Evolutionary conservation across 2,329 filamentous ascomycete genomes (phyloP), one percentile per base, ranked within the genome.

Genomic region (Albophoma yamanashiensis): DNA sequence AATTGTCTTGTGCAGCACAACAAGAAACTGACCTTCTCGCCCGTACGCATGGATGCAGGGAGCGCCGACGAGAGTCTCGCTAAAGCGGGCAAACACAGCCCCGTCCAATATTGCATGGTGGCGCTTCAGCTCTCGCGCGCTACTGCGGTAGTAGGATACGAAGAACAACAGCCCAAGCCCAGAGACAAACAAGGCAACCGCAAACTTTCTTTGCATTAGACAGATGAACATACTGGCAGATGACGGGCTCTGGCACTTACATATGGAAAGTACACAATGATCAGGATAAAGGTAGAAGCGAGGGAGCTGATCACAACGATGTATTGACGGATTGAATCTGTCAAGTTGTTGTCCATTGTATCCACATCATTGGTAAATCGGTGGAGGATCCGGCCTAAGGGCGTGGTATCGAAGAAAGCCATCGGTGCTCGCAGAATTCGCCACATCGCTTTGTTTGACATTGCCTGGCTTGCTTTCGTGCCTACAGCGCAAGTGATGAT

Each of bases 351-450:
- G 75, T 97, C 94, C 91, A 97, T 95, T 60, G 94, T 91, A 69
- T 97, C 91, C 47, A 97, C 89, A 69, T 99, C 94, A 66, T 93
- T 89, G 38, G 91, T 95, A 75, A 97, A 97, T 17, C 94, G 89
- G 72, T 97, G 97, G 27, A 91, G 96, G 71, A 97, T 97, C 40
- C 93, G 88, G 25, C 93, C 94, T 1, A 97, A 81, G 0, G 93
- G 94, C 0, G 94, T 97, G 0, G 94, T 97, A 68, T 99, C 94
- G 75, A 97, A 97, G 76, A 97, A 97, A 4, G 89, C 89, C 91
- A 88, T 87, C 17, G 85, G 85, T 2, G 85, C 85, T 31, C 85
- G 79, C 17, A 88, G 75, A 0, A 94, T 91, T 17, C 89, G 82
- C 12, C 81, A 85, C 67, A 97, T 89, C 8, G 94, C 93, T 42